These are phyloP conservation scores for Mycosarcoma maydis DNA, from an alignment of 1,284 basidiomycete genomes.

Conservation along the genomic window DNA sequence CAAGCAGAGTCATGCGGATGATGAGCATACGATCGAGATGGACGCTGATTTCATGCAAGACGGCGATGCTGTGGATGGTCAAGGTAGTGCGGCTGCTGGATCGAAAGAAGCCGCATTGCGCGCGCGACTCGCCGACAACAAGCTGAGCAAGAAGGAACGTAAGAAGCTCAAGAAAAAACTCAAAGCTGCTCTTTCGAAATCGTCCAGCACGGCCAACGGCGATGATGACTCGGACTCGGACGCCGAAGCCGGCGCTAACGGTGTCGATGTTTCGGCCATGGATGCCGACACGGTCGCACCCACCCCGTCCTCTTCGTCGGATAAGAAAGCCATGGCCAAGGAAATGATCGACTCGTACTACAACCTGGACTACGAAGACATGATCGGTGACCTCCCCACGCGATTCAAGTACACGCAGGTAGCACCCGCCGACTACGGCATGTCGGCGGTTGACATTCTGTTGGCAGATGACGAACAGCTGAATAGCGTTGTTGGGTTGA, in stretches of 20 bases:
- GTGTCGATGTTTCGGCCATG: slow-evolving; percentile 63
- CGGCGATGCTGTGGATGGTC: slow-evolving; percentile 9
- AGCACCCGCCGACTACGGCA: slow-evolving; percentile 75
- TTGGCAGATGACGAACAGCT: slow-evolving; percentile 91
- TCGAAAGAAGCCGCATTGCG: slow-evolving; percentile 39
- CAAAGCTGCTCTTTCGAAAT: slow-evolving; percentile 63
- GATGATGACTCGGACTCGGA: slow-evolving; percentile 31
- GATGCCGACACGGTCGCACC: slow-evolving; percentile 29
- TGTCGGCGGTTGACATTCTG: slow-evolving; percentile 87
- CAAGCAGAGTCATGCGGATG: slow-evolving; percentile 19
- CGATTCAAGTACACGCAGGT: slow-evolving; percentile 90
- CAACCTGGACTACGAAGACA: slow-evolving; percentile 91
- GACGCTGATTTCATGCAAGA: slow-evolving; percentile 74
- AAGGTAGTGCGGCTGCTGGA: slow-evolving; percentile 23
- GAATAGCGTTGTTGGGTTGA: slow-evolving; percentile 87
- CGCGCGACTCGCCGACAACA: slow-evolving; percentile 65
- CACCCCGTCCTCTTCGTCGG: slow-evolving; percentile 20
- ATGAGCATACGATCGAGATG: slow-evolving; percentile 72
- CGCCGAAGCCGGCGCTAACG: slow-evolving; percentile 13
- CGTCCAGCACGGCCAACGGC: slow-evolving; percentile 30
- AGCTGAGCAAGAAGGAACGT: slow-evolving; percentile 81
- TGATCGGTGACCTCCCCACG: slow-evolving; percentile 89
- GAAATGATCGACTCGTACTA: slow-evolving; percentile 91
- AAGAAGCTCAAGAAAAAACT: slow-evolving; percentile 70
- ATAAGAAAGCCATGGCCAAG: slow-evolving; percentile 72